Conservation (phyloP, 306 rosid species). For the Quercus gilva region DNA sequence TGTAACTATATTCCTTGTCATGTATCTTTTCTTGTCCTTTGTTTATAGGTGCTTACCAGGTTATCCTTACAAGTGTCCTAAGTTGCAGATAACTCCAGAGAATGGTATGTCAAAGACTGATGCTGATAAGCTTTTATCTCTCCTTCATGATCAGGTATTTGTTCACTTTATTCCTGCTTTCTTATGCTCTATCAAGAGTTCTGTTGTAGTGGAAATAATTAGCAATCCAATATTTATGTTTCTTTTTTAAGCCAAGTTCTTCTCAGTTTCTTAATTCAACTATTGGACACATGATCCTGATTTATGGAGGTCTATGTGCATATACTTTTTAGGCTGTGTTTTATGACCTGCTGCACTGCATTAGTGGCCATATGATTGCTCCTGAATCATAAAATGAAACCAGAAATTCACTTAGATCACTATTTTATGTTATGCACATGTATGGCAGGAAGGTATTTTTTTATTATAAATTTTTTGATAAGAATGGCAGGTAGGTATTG, state of each 20-base stretch:
- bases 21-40: background rate
- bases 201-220: slow-evolving; percentile 14
- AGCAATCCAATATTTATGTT: slow-evolving; percentile 4
- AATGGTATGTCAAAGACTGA: slow-evolving; percentile 62
- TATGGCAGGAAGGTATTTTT: background rate
- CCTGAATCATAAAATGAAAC: background rate
- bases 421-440: background rate
- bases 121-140: slow-evolving; percentile 63
- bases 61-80: slow-evolving; percentile 91
- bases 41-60: slow-evolving; percentile 76
- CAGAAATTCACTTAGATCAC: background rate
- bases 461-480: too few species aligned
- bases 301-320: background rate
- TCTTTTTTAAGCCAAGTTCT: background rate
- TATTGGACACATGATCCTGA: background rate
- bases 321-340: background rate
- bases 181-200: slow-evolving; percentile 4
- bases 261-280: background rate
- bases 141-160: slow-evolving; percentile 76
- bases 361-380: background rate
- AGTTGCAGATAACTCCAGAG: slow-evolving; percentile 78
- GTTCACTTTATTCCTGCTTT: background rate
- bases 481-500: too few species aligned
- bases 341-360: background rate
- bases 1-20: background rate